Percentiles rank a stretch among this genome's conserved stretches.
phyloP scores from a whole-genome alignment of 2,329 filamentous ascomycete genomes.

The Cercospora sesami region DNA sequence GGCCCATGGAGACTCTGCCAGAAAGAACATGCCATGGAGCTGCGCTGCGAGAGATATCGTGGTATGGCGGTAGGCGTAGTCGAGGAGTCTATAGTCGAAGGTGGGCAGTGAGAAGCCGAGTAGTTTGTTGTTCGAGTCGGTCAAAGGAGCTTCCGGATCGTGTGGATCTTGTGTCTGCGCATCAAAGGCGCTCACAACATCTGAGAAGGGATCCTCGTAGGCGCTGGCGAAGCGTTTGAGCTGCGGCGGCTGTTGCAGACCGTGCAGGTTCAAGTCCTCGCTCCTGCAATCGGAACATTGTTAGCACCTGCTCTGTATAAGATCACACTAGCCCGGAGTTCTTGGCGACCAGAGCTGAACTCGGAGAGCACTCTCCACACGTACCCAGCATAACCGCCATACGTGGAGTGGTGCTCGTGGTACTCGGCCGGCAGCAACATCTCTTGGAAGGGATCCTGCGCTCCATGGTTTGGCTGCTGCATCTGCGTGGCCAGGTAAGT shows the following conservation, averaged over 20 bases:
- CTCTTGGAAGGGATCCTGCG: conserved; percentile 44
- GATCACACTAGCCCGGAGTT: background rate
- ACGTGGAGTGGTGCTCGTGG: conserved; percentile 60
- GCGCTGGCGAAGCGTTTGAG: conserved; percentile 41
- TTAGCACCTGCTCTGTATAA: conserved; percentile 11
- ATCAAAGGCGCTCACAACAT: conserved; percentile 52
- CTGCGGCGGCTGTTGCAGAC: conserved; percentile 28
- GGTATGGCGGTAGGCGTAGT: conserved; percentile 63
- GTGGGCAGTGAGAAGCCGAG: conserved; percentile 53
- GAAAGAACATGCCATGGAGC: conserved; percentile 85
- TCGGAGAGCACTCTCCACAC: background rate
- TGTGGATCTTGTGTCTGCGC: conserved; percentile 43
- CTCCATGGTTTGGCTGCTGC: conserved; percentile 55
- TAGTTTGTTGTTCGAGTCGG: conserved; percentile 63
- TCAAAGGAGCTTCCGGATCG: conserved; percentile 54
- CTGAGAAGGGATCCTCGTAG: conserved; percentile 55
- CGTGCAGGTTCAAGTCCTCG: conserved; percentile 35
- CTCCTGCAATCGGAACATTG: conserved; percentile 22
- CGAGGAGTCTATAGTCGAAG: conserved; percentile 61
- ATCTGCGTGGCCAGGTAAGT: conserved; percentile 61
- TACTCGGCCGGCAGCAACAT: conserved; percentile 57
- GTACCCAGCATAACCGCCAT: conserved; percentile 62
- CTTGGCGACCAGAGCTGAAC: background rate
- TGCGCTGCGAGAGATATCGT: conserved; percentile 71
- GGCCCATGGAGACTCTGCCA: conserved; percentile 73